phyloP scores from a whole-genome alignment of 106 monocot genomes.

The Allium sativum region DNA sequence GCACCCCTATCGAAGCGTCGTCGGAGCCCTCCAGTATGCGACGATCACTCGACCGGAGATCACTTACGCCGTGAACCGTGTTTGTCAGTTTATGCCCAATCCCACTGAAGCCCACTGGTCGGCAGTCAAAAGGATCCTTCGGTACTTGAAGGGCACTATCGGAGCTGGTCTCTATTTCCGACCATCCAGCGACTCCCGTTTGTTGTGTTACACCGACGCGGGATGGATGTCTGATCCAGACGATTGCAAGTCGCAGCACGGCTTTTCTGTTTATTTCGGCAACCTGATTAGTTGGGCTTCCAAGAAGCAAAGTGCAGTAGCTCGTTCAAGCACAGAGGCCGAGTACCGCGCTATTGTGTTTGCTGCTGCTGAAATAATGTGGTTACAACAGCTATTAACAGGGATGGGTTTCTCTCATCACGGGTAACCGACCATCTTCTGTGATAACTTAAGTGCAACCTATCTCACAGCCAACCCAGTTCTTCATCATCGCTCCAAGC shows the following conservation, averaged over 20 bases:
- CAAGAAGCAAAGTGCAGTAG: slow-evolving; percentile 3
- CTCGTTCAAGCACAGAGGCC: slow-evolving; percentile 5
- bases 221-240: neutral
- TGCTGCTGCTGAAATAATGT: neutral
- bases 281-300: neutral
- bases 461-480: neutral
- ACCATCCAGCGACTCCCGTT: neutral
- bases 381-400: neutral
- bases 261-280: neutral
- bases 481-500: slow-evolving; percentile 1
- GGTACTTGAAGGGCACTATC: neutral
- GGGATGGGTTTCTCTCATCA: neutral
- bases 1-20: neutral
- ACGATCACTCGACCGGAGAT: neutral
- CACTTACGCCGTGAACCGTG: neutral
- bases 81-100: neutral
- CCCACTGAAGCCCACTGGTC: neutral
- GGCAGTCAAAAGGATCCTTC: neutral
- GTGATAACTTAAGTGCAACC: neutral
- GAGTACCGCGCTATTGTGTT: slow-evolving; percentile 1
- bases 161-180: neutral
- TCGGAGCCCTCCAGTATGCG: neutral
- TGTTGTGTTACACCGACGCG: slow-evolving; percentile 5
- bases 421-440: neutral
- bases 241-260: neutral